Conservation (phyloP, 345 rosid genomes). For the Zanthoxylum bungeanum region DNA sequence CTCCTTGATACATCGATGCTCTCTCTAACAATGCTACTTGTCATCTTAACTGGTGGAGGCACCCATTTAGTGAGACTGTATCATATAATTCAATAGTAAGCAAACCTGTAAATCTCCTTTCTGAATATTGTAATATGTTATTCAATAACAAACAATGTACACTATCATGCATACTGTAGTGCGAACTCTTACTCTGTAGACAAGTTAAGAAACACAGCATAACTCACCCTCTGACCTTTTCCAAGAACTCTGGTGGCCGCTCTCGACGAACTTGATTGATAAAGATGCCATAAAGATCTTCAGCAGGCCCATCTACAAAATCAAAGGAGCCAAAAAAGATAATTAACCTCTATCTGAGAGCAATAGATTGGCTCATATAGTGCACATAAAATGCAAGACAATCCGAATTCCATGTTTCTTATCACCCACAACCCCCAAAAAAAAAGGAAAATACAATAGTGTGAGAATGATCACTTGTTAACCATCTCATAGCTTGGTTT, state of each 20-base stretch:
- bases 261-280: slow-evolving; percentile 78
- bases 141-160: not conserved
- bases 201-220: not conserved
- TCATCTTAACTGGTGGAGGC: slow-evolving; percentile 96
- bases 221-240: slow-evolving; percentile 74
- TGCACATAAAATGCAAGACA: not conserved
- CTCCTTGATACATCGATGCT: slow-evolving; percentile 71
- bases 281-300: slow-evolving; percentile 92
- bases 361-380: not conserved
- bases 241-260: slow-evolving; percentile 69
- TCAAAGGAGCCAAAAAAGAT: not conserved
- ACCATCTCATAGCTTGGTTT: too few species aligned
- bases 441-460: not conserved
- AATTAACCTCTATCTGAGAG: not conserved
- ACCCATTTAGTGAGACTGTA: slow-evolving; percentile 98
- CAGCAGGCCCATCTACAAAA: slow-evolving; percentile 81
- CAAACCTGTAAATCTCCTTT: not conserved
- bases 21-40: slow-evolving; percentile 63
- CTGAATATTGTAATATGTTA: not conserved
- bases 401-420: not conserved
- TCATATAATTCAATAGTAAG: slow-evolving; percentile 13
- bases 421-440: not conserved
- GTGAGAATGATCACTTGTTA: not conserved
- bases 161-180: not conserved
- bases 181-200: not conserved